phyloP scores from a whole-genome alignment of 2,329 filamentous ascomycete species.

The Emergomyces pasteurianus region DNA sequence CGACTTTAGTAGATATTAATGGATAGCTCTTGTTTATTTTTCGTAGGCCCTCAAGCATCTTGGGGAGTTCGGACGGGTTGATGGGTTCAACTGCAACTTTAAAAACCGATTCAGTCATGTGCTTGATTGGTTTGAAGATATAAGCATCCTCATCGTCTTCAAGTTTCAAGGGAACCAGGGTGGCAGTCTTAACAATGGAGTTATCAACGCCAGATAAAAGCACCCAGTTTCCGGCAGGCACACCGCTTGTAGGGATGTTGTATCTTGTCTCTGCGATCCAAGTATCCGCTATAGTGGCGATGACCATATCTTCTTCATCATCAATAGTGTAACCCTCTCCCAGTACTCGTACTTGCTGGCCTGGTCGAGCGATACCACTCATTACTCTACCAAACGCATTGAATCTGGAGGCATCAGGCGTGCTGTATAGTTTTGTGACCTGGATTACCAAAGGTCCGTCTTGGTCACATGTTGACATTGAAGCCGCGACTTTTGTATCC shows the following conservation, averaged over 20 bases:
- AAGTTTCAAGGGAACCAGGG: slow-evolving; percentile 66
- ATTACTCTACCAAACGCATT: slow-evolving; percentile 82
- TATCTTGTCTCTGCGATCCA: slow-evolving; percentile 90
- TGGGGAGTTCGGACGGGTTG: slow-evolving; percentile 92
- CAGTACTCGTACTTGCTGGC: slow-evolving; percentile 74
- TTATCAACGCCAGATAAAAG: slow-evolving; percentile 91
- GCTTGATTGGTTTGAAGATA: slow-evolving; percentile 83
- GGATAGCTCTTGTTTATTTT: slow-evolving; percentile 98
- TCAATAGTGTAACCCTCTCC: slow-evolving; percentile 94
- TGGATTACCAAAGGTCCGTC: slow-evolving; percentile 88
- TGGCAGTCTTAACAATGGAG: slow-evolving; percentile 95
- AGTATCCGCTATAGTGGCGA: slow-evolving; percentile 70
- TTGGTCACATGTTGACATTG: slow-evolving; percentile 73
- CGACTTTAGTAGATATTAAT: slow-evolving; percentile 88
- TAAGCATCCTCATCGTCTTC: slow-evolving; percentile 85
- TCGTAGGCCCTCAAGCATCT: slow-evolving; percentile 93
- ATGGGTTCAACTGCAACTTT: slow-evolving; percentile 97
- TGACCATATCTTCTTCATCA: slow-evolving; percentile 94
- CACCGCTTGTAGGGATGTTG: slow-evolving; percentile 79
- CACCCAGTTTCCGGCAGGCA: slow-evolving; percentile 88
- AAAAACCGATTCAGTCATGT: slow-evolving; percentile 95
- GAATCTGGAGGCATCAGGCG: slow-evolving; percentile 80
- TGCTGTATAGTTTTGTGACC: slow-evolving; percentile 86
- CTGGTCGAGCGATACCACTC: slow-evolving; percentile 77
- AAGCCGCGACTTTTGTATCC: slow-evolving; percentile 65